Evolutionary conservation across 2,329 filamentous ascomycete genomes (phyloP).

Genomic region (Nannizziopsis arthrosporioides): DNA sequence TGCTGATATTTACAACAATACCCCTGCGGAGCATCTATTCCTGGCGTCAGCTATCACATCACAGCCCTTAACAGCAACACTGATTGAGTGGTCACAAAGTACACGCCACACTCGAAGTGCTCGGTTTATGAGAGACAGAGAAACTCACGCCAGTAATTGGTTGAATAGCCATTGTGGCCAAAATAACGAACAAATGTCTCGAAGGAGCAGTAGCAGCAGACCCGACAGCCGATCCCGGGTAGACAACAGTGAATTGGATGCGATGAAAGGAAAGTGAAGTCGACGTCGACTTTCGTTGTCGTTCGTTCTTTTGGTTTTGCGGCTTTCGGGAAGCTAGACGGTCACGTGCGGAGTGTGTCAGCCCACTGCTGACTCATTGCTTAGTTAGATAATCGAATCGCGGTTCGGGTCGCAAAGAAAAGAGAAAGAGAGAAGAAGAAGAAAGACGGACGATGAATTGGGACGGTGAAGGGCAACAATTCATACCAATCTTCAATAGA

Average conservation of each 20-base stretch:
- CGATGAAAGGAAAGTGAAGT: background rate
- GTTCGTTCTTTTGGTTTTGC: slow-evolving; percentile 4
- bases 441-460: background rate
- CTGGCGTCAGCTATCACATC: slow-evolving; percentile 7
- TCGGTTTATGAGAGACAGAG: background rate
- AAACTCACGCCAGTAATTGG: slow-evolving; percentile 39
- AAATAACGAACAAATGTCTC: background rate
- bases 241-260: background rate
- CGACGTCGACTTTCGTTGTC: background rate
- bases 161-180: slow-evolving; percentile 33
- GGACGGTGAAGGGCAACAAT: too few species aligned
- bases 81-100: slow-evolving; percentile 5
- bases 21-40: slow-evolving; percentile 53
- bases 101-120: background rate
- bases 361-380: slow-evolving; percentile 6
- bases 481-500: too few species aligned
- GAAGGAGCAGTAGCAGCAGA: background rate
- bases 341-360: slow-evolving; percentile 5
- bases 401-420: background rate
- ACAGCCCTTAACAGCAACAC: background rate
- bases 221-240: background rate
- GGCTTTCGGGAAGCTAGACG: background rate
- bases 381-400: background rate
- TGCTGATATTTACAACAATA: slow-evolving; percentile 55
- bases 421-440: background rate